These are phyloP conservation scores for Datisca glomerata DNA, from an alignment of 306 rosid genomes.

Conservation along the genomic window DNA sequence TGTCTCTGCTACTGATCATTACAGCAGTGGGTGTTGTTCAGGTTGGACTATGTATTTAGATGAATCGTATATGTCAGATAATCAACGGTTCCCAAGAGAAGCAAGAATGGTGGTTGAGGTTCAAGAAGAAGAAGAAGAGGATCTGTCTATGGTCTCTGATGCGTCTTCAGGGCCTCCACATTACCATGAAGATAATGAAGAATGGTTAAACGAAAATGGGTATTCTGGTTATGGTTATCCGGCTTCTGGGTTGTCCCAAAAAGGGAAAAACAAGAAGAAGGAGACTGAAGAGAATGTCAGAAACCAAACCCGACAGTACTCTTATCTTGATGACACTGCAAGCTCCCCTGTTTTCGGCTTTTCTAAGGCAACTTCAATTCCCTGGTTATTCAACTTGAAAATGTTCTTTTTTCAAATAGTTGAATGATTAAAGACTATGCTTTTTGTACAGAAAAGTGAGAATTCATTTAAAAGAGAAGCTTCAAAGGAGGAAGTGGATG, in stretches of 20 bases:
- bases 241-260: conserved; percentile 15
- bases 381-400: background rate
- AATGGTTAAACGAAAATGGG: conserved; percentile 22
- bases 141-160: conserved; percentile 77
- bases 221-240: conserved; percentile 18
- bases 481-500: background rate
- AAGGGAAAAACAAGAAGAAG: conserved; percentile 19
- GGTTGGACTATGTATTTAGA: background rate
- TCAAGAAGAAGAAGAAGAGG: conserved; percentile 28
- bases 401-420: background rate
- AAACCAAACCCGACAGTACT: conserved; percentile 21
- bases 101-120: background rate
- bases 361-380: conserved; percentile 27
- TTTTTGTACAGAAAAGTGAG: background rate
- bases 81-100: background rate
- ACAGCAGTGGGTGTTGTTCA: background rate
- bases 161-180: conserved; percentile 92
- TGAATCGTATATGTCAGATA: background rate
- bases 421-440: background rate
- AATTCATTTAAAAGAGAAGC: background rate
- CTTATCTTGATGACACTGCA: conserved; percentile 74
- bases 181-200: conserved; percentile 31
- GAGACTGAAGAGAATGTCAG: no score
- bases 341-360: conserved; percentile 46
- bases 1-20: background rate